Evolutionary conservation across 306 rosid genomes (phyloP).

Genomic region (Cercis canadensis): DNA sequence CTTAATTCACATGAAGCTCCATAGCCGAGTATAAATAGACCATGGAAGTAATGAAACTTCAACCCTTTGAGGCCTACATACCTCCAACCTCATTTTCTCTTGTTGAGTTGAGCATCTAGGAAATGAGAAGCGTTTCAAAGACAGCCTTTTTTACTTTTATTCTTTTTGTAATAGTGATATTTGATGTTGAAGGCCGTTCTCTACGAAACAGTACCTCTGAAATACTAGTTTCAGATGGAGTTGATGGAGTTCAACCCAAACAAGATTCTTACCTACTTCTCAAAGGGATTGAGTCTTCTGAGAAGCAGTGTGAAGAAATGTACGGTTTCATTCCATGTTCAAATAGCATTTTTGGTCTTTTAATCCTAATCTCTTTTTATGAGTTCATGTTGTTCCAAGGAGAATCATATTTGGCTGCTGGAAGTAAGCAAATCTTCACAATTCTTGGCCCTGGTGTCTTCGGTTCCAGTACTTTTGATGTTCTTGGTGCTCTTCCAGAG

Average conservation of each 20-base stretch:
- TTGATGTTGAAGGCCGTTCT: slow-evolving; percentile 39
- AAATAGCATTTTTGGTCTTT: slow-evolving; percentile 46
- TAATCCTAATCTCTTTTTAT: slow-evolving; percentile 58
- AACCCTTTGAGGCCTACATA: too few species aligned
- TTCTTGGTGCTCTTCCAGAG: slow-evolving; percentile 71
- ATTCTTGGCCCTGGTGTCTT: slow-evolving; percentile 70
- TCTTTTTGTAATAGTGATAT: not conserved
- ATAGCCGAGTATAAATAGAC: too few species aligned
- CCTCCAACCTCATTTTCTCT: not conserved
- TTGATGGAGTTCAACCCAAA: slow-evolving; percentile 16
- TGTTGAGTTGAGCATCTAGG: not conserved
- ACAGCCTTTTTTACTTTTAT: not conserved
- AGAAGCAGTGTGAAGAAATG: slow-evolving; percentile 49
- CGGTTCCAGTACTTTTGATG: slow-evolving; percentile 65
- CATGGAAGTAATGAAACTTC: too few species aligned
- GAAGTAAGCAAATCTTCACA: slow-evolving; percentile 60
- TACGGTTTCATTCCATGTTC: slow-evolving; percentile 72
- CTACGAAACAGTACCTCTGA: slow-evolving; percentile 18
- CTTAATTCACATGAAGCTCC: too few species aligned
- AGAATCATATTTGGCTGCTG: slow-evolving; percentile 58
- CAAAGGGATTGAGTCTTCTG: slow-evolving; percentile 29
- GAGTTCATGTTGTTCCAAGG: slow-evolving; percentile 64
- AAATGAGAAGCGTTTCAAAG: slow-evolving; percentile 34
- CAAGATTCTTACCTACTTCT: slow-evolving; percentile 24
- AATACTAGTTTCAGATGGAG: slow-evolving; percentile 45